Evolutionary conservation across 257 asterid species (phyloP), one percentile per base, ranked within the genome.

Genomic region (Ophiorrhiza pumila): DNA sequence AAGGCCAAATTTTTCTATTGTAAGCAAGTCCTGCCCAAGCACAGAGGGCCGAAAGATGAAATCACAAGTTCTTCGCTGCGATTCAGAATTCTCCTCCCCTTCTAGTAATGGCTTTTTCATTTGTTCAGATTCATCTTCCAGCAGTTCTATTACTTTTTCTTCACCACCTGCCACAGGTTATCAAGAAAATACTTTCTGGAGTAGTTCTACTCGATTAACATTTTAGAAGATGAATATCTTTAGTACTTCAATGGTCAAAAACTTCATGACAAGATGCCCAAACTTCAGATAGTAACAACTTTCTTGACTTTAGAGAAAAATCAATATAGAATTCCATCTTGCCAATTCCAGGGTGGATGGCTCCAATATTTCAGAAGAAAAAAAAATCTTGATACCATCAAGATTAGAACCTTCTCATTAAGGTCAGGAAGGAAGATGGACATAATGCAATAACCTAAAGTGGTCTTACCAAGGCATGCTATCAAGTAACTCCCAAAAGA

Each of bases 401-500:
- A 50, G 43, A 14, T 13, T 12, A 14, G 3, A 23, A 50, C 9
- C 0, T 13, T 52, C 15, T 12, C 0, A 12, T 43, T 27, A 22
- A 27, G 31, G 23, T 23, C 32, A 15, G 23, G 34, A 7, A 46
- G 27, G 32, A 17, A 8, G 69, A 71, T 59, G 22, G 23, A n/a
- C 60, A 70, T 31, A 59, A 60, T 22, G 55, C 68, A 46, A 15
- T 35, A 53, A 60, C 31, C 57, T 32, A 43, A 25, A 52, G 49
- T 18, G 8, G 1, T 42, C 41, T 86, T 83, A 94, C 99, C 99
- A 58, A 95, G 99, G 86, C 98, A 95, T 52, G 93, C 96, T 76
- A 89, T 80, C 84, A 95, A 83, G 95, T 91, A 95, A 85, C 96
- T 95, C 60, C 99, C 99, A 65, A 95, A 95, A 57, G 99, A 90